Evolutionary conservation across 345 rosid species (phyloP), one percentile per base, ranked within the genome.

Genomic region (Eutrema heterophyllum): DNA sequence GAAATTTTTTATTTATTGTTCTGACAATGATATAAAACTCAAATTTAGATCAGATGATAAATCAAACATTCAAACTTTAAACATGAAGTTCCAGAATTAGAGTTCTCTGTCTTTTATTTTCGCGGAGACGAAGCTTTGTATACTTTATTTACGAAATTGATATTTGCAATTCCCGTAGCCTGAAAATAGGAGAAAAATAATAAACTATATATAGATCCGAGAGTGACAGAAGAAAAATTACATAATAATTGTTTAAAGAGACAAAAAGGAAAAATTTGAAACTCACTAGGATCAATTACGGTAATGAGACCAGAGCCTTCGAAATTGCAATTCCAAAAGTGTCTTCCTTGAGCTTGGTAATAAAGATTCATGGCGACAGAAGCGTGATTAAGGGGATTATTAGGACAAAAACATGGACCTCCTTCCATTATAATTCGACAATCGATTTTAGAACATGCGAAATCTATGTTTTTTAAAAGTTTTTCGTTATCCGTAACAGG

Each of bases 351-450:
- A 35, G 45, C 51, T 64, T 76, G 80, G 44, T 63, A 76, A 62
- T 76, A 70, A 64, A 57, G 51, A 70, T 76, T 76, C 71, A 76
- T 70, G 58, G 58, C 71, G 5, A 76, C 80, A 26, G 80, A 76
- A 62, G 80, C 76, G 9, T 27, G 38, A 45, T 52, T 69, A 14
- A 33, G 4, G 18, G 9, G 71, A 11, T 14, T 45, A 53, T 69
- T 32, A 12, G 67, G 65, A 29, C 1, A 7, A 49, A 4, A 53
- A 63, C 80, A 77, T 64, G 67, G 2, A 30, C 71, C 66, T 7
- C 76, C 76, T 46, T 46, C 4, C 33, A 12, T 9, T 62, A 77
- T 15, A 55, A 38, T 18, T 0, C 18, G 7, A 70, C 80, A 77
- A 32, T 71, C 61, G 4, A 63, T 6, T 44, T 0, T 27, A 4